phyloP scores from a whole-genome alignment of 176 grass and related monocot species.

The Juncus inflexus region DNA sequence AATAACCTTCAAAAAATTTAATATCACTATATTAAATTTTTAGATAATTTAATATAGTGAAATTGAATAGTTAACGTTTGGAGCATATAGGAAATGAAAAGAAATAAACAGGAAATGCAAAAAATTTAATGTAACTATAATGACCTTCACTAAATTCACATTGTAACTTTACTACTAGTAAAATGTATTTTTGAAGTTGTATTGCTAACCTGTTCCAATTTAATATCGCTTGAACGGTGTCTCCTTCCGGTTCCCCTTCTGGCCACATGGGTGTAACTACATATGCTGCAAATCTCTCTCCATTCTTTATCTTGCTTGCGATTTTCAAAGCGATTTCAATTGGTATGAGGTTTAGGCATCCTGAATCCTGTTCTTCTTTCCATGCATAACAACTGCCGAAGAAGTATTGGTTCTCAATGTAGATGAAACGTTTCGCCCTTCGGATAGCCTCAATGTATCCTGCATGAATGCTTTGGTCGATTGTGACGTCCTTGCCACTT shows the following conservation, averaged over 20 bases:
- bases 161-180: no score
- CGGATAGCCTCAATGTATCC: conserved; percentile 75
- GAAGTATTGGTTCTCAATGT: conserved; percentile 32
- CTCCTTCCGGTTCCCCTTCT: conserved; percentile 52
- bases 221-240: conserved; percentile 70
- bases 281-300: conserved; percentile 66
- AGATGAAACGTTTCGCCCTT: conserved; percentile 56
- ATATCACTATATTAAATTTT: no score
- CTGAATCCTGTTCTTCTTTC: conserved; percentile 44
- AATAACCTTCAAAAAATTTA: background rate
- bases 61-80: background rate
- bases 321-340: conserved; percentile 17
- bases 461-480: conserved; percentile 71
- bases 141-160: no score
- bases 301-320: conserved; percentile 50
- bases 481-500: conserved; percentile 50
- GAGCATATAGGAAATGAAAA: background rate
- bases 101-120: background rate
- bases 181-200: no score
- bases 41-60: no score
- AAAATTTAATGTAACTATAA: no score
- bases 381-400: conserved; percentile 72
- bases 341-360: conserved; percentile 75
- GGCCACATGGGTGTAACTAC: conserved; percentile 87
- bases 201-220: conserved; percentile 38